Base-by-base conservation (phyloP, 805 yeast genomes). In the Brettanomyces custersianus region DNA sequence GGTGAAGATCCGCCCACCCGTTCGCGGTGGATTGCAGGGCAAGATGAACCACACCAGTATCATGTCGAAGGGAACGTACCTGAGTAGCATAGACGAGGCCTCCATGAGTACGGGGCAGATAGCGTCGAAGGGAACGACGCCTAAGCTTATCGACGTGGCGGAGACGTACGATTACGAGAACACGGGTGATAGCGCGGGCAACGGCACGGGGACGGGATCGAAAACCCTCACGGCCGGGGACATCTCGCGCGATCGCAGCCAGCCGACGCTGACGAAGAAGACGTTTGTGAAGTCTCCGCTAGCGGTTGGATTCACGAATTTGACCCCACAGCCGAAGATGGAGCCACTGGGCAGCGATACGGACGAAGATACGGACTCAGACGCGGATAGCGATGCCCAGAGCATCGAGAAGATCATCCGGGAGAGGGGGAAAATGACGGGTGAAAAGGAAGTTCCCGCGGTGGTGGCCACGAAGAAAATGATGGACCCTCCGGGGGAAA, bases 1-100 rank as follows among this genome's bases (percentile, higher is more conserved):
- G 25, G 96, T 87, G 31, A 83, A 87, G 4, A 74, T 76, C 17
- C 64, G 80, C 19, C 26, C 38, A 10, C 37, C 45, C 19, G 31
- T 37, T 2, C 35, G 39, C 20, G 42, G 41, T 4, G 41, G 43
- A 15, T 44, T 42, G 15, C 40, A 46, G 2, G 34, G 43, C n/a
- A 41, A 43, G 16, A 39, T 49, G 29, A 44, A 41, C 18, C 56
- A 55, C 3, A 40, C 42, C 35, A 52, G 58, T 35, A 42, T 53
- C 5, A 51, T 47, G 31, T 54, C 60, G 6, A 55, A 51, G 35
- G 62, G 54, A 29, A 57, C 62, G 4, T 54, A 52, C 34, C 47
- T 55, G 34, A 54, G 58, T 40, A 60, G 51, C 31, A 30, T 57
- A 20, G 62, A 57, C 24, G 46, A 52, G 30, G 62, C 59, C 4